Base-by-base conservation (phyloP, 2,329 filamentous ascomycete genomes). In the Fusarium devonianum region DNA sequence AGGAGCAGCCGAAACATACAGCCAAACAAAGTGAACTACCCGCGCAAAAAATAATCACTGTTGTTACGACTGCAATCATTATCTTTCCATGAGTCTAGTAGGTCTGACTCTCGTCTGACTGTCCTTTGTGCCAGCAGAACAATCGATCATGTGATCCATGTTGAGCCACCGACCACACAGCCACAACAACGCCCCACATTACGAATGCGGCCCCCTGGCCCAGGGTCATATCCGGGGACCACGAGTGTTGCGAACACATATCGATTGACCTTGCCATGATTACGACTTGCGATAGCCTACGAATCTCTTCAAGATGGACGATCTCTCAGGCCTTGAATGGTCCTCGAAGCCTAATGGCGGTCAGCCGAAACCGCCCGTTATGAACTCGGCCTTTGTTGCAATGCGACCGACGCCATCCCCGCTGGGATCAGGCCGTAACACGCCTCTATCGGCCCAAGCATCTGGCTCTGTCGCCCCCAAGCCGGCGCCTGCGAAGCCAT, bases 241-340 rank as follows among this genome's bases (percentile, higher is more conserved):
- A 28, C 42, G 42, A 43, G 34, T 38, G 47, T 58, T 58, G 56
- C 61, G 50, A 62, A 53, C 54, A 53, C 47, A 58, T 45, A 55
- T 46, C n/a, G n/a, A 42, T 53, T 52, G 43, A 42, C 29, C 23
- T 40, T 46, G 54, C 48, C 51, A 69, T 67, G 66, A 61, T 48
- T 58, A 64, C 47, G 49, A 58, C 48, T 52, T 43, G n/a, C 54
- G 45, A 58, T 61, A 62, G 50, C 48, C 45, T 46, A 58, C 48
- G 38, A 58, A 34, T 44, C 57, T 34, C 21, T 50, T 51, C 48
- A 73, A 66, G 47, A 87, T 87, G 84, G 81, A 86, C 61, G 83
- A 87, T 71, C 78, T 86, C 37, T 78, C 80, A 36, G 78, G 80
- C 57, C 75, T 86, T 62, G 80, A 81, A 70, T 87, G 83, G 83